phyloP scores from a whole-genome alignment of 768 basidiomycete genomes.

The Crepidotus variabilis region DNA sequence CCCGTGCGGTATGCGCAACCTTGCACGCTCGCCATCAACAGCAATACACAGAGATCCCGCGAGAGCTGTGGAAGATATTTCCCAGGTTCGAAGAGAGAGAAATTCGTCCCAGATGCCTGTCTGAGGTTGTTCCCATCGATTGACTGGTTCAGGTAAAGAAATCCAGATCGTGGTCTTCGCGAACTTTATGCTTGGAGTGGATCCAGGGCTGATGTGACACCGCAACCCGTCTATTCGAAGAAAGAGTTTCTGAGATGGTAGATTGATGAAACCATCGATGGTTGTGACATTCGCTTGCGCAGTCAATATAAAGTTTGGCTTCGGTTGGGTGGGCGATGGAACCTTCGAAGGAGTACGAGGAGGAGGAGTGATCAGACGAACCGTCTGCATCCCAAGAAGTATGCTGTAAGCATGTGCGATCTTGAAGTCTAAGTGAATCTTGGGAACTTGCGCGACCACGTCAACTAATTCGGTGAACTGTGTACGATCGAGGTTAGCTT shows the following conservation, averaged over 20 bases:
- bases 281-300: conserved; percentile 22
- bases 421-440: conserved; percentile 49
- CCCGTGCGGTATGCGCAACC: conserved; percentile 76
- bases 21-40: conserved; percentile 59
- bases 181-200: conserved; percentile 30
- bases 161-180: conserved; percentile 54
- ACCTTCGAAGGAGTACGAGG: conserved; percentile 3
- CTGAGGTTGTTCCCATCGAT: conserved; percentile 27
- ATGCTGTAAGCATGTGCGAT: conserved; percentile 67
- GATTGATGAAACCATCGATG: conserved; percentile 42
- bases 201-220: conserved; percentile 18
- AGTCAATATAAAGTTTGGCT: conserved; percentile 6
- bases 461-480: conserved; percentile 38
- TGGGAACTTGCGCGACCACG: conserved; percentile 46
- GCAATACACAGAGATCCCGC: conserved; percentile 36
- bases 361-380: conserved; percentile 35
- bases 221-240: conserved; percentile 39
- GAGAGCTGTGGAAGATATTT: conserved; percentile 29
- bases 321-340: neutral
- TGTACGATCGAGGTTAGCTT: conserved; percentile 12
- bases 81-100: conserved; percentile 52
- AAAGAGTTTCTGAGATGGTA: conserved; percentile 47
- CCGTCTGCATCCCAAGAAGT: conserved; percentile 56
- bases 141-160: conserved; percentile 37
- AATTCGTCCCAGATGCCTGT: conserved; percentile 74